Conservation (phyloP, 2,329 filamentous ascomycete genomes). For the Colletotrichum sp. region DNA sequence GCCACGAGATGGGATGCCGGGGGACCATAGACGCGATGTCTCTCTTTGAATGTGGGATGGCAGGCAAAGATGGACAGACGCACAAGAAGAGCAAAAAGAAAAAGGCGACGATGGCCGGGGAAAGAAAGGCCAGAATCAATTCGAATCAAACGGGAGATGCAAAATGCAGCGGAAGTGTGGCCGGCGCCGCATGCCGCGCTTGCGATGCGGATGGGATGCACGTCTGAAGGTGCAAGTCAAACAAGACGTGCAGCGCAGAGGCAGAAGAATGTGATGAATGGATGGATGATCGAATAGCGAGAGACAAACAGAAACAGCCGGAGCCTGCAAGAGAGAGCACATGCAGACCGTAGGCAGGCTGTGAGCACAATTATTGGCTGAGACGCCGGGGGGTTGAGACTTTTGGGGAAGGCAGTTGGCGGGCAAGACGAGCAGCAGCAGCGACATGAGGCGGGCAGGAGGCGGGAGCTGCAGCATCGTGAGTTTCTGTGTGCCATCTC, state of each 20-base stretch:
- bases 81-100: background rate
- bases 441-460: background rate
- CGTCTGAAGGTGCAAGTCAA: slow-evolving; percentile 18
- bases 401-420: background rate
- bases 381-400: background rate
- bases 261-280: slow-evolving; percentile 5
- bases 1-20: background rate
- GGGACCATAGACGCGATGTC: background rate
- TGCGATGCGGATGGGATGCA: slow-evolving; percentile 15
- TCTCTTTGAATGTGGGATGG: background rate
- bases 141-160: background rate
- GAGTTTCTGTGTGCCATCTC: background rate
- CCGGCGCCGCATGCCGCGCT: slow-evolving; percentile 13
- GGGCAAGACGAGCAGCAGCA: background rate
- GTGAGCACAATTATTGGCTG: slow-evolving; percentile 4
- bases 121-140: background rate
- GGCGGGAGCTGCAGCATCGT: slow-evolving; percentile 1
- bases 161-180: slow-evolving; percentile 3
- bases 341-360: background rate
- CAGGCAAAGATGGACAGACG: background rate
- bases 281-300: background rate
- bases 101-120: background rate
- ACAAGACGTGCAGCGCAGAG: slow-evolving; percentile 14
- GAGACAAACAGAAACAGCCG: slow-evolving; percentile 13
- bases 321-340: background rate